These are phyloP conservation scores for Leccinellum rugosiceps DNA, from an alignment of 768 basidiomycete species.

Conservation along the genomic window DNA sequence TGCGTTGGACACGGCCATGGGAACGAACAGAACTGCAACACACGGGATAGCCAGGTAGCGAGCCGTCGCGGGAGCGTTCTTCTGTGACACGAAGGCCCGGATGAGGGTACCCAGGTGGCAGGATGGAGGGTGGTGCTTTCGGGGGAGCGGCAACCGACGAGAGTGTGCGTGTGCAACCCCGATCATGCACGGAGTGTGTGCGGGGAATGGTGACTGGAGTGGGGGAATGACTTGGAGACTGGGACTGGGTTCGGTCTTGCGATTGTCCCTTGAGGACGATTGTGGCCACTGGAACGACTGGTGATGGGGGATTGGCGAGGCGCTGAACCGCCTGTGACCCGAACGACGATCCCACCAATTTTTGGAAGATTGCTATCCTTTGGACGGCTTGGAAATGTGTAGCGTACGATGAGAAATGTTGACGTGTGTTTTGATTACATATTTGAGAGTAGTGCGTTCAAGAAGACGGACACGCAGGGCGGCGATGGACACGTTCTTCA, in stretches of 20 bases:
- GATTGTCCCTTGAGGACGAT: slow-evolving; percentile 11
- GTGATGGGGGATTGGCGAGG: slow-evolving; percentile 26
- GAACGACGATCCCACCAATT: slow-evolving; percentile 23
- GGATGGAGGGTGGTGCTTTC: slow-evolving; percentile 21
- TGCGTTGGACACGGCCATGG: slow-evolving; percentile 27
- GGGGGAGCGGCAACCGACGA: slow-evolving; percentile 37
- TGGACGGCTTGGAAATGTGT: slow-evolving; percentile 13
- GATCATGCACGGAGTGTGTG: slow-evolving; percentile 22
- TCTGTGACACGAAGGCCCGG: not conserved
- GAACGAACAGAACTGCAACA: slow-evolving; percentile 34
- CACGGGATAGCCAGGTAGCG: slow-evolving; percentile 24
- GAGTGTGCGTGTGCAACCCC: slow-evolving; percentile 31
- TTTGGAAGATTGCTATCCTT: slow-evolving; percentile 28
- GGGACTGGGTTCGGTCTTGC: slow-evolving; percentile 18
- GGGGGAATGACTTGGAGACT: slow-evolving; percentile 53
- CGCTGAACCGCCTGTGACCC: slow-evolving; percentile 29
- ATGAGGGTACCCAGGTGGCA: slow-evolving; percentile 24
- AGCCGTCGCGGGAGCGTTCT: slow-evolving; percentile 21
- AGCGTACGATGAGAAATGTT: slow-evolving; percentile 10
- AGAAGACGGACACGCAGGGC: not conserved
- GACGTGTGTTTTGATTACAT: slow-evolving; percentile 22
- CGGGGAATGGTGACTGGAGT: slow-evolving; percentile 24
- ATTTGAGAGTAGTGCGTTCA: not conserved
- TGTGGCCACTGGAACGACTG: slow-evolving; percentile 20
- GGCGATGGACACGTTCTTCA: slow-evolving; percentile 65